These are phyloP conservation scores for Solanum chiquidenum DNA, from an alignment of 257 asterid genomes.

Conservation along the genomic window DNA sequence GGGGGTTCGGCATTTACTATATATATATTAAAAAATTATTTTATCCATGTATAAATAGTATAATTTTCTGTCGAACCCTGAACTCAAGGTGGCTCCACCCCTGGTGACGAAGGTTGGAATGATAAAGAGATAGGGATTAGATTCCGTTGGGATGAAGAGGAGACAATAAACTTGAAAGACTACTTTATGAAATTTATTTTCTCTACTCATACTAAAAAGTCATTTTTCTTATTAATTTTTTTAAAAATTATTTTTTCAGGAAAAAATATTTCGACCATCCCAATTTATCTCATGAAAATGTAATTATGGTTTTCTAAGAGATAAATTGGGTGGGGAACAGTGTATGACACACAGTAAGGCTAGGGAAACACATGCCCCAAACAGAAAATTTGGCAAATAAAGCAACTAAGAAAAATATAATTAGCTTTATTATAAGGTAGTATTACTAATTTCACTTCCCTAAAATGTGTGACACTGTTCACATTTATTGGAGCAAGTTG, in stretches of 20 bases:
- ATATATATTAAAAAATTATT: too few relatives aligned
- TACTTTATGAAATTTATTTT: not conserved
- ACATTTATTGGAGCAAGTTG: not conserved
- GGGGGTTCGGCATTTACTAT: too few relatives aligned
- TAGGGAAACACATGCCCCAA: not conserved
- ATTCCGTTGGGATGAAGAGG: not conserved
- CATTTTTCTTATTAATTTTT: not conserved
- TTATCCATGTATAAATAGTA: too few relatives aligned
- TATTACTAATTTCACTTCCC: not conserved
- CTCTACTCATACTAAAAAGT: not conserved
- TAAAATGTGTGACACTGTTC: not conserved
- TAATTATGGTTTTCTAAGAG: not conserved
- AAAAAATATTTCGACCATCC: not conserved
- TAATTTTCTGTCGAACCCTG: too few relatives aligned
- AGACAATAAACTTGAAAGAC: not conserved
- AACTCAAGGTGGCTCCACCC: too few relatives aligned
- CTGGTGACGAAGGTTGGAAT: not conserved
- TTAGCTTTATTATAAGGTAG: not conserved
- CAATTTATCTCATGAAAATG: too few relatives aligned
- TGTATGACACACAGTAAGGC: not conserved
- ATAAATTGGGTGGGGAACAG: not conserved
- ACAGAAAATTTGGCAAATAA: not conserved
- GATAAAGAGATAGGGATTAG: not conserved
- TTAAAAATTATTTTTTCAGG: not conserved
- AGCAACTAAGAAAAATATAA: not conserved